Conservation (phyloP, 495 filamentous ascomycete genomes). For the Alectoria sarmentosa region DNA sequence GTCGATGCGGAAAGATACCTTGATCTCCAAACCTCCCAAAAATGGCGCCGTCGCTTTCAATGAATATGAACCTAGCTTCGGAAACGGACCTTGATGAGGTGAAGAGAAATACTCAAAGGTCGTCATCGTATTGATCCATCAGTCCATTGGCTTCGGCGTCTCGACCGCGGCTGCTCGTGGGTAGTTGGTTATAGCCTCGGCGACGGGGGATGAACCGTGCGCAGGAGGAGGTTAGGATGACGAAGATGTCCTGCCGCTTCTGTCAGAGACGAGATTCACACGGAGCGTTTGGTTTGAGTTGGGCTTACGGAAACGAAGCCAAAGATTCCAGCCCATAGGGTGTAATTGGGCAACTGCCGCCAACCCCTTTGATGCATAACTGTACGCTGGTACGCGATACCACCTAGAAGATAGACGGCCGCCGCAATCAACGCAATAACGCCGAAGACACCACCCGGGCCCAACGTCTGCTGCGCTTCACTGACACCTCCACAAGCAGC, state of each 20-base stretch:
- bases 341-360: constrained; percentile 92
- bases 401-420: constrained; percentile 82
- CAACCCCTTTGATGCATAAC: constrained; percentile 94
- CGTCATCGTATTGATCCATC: constrained; percentile 95
- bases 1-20: constrained; percentile 1
- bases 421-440: constrained; percentile 78
- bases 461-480: constrained; percentile 56
- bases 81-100: not conserved
- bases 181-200: constrained; percentile 27
- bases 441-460: constrained; percentile 83
- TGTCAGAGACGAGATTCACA: constrained; percentile 2
- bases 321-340: constrained; percentile 82
- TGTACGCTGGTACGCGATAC: constrained; percentile 89
- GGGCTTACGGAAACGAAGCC: constrained; percentile 73
- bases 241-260: constrained; percentile 62
- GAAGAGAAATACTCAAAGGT: constrained; percentile 30
- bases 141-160: constrained; percentile 38
- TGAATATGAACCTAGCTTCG: not conserved
- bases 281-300: constrained; percentile 30
- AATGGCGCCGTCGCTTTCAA: not conserved
- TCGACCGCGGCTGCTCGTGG: constrained; percentile 23
- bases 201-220: constrained; percentile 53
- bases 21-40: not conserved
- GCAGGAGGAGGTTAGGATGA: constrained; percentile 73
- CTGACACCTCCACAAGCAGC: constrained; percentile 73